Evolutionary conservation across 345 rosid genomes (phyloP), one percentile per base, ranked within the genome.

Genomic region (Gossypium raimondii): DNA sequence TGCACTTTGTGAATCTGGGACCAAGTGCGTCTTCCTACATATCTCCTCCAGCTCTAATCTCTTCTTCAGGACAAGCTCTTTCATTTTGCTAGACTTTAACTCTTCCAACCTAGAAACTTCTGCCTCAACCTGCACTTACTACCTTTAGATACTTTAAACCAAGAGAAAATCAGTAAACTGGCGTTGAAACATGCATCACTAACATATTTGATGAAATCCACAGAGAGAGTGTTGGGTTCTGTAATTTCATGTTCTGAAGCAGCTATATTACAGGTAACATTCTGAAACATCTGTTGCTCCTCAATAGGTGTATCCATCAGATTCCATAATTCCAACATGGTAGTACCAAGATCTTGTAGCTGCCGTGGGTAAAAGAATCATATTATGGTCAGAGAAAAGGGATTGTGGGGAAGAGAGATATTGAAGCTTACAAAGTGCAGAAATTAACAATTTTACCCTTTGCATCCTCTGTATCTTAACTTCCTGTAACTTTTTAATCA

Each of bases 251-350:
- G 84, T 83, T 96, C 99, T 59, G 97, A 86, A 67, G 98, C 98
- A 80, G 99, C 99, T 79, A 96, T 84, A 59, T 96, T 93, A 80
- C 95, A 83, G 43, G 99, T 93, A 73, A 96, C 93, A 78, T 84
- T 88, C 77, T 88, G 97, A 82, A 90, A 96, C 81, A 78, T 81
- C 84, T 88, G 98, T 73, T 96, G 98, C 85, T 93, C 99, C 74
- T 96, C 98, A 72, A 89, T 59, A 69, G 99, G 97, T 65, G 98
- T 96, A 72, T 96, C 99, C 99, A 96, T 93, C 90, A 93, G 81
- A 80, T 93, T 86, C 98, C 99, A 96, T 67, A 96, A 87, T 85
- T 92, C 94, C 85, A 96, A 79, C 93, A 96, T 90, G 58, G 93
- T 83, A 48, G 93, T 86, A 72, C 95, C 97, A 68, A 93, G 93